Conservation (phyloP, 2,329 filamentous ascomycete genomes). For the Amauroascus niger region DNA sequence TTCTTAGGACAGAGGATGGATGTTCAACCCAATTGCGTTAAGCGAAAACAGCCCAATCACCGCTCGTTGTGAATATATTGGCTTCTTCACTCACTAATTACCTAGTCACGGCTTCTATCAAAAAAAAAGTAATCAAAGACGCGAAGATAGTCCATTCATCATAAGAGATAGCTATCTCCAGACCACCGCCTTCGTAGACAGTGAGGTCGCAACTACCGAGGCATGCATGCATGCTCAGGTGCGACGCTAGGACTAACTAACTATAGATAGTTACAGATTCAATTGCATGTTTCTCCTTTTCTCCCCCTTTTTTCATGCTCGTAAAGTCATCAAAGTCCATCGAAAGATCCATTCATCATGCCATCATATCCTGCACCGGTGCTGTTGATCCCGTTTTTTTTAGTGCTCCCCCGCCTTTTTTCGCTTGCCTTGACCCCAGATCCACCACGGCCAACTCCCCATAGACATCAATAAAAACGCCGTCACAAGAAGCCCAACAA, state of each 20-base stretch:
- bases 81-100: no score
- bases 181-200: background rate
- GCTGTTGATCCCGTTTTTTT: background rate
- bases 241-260: slow-evolving; percentile 1
- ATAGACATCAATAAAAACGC: background rate
- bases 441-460: background rate
- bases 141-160: background rate
- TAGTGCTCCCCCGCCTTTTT: slow-evolving; percentile 3
- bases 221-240: slow-evolving; percentile 2
- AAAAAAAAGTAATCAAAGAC: background rate
- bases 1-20: no score
- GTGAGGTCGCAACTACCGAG: slow-evolving; percentile 6
- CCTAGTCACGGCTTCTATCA: no score
- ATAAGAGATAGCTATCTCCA: slow-evolving; percentile 1
- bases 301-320: background rate
- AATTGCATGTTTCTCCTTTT: background rate
- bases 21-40: no score
- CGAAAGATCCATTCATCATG: no score
- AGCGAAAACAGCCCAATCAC: no score
- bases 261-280: background rate
- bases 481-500: background rate
- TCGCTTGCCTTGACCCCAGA: background rate
- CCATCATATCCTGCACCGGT: slow-evolving; percentile 2
- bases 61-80: background rate
- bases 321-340: background rate